Evolutionary conservation across 495 filamentous ascomycete species (phyloP).

Genomic region (Eremomyces bilateralis): DNA sequence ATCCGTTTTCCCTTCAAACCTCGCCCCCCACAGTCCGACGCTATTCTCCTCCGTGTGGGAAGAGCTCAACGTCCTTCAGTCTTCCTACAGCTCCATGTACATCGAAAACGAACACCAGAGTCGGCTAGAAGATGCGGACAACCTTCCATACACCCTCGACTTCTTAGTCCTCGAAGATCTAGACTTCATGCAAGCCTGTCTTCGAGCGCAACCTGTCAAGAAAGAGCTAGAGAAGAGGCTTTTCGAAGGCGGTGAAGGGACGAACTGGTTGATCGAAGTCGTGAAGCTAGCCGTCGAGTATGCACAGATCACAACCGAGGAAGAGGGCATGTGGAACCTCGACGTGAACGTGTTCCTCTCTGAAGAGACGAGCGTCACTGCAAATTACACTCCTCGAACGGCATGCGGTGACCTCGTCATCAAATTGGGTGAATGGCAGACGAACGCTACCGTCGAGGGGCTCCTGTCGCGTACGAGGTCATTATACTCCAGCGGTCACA

Average conservation of each 20-base stretch:
- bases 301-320: slow-evolving; percentile 80
- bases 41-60: slow-evolving; percentile 77
- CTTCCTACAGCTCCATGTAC: slow-evolving; percentile 57
- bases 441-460: slow-evolving; percentile 43
- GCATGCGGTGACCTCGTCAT: slow-evolving; percentile 79
- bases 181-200: slow-evolving; percentile 72
- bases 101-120: slow-evolving; percentile 68
- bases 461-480: slow-evolving; percentile 50
- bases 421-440: slow-evolving; percentile 83
- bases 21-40: slow-evolving; percentile 52
- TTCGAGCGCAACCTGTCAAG: slow-evolving; percentile 66
- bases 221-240: slow-evolving; percentile 62
- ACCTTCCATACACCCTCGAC: slow-evolving; percentile 87
- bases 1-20: slow-evolving; percentile 55
- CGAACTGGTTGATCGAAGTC: slow-evolving; percentile 56
- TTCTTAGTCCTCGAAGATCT: slow-evolving; percentile 81
- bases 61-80: slow-evolving; percentile 50
- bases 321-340: slow-evolving; percentile 87
- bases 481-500: slow-evolving; percentile 28
- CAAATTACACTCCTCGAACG: slow-evolving; percentile 84
- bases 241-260: slow-evolving; percentile 30
- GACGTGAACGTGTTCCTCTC: slow-evolving; percentile 89
- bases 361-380: slow-evolving; percentile 86
- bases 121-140: slow-evolving; percentile 71
- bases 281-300: slow-evolving; percentile 65